Evolutionary conservation across 495 filamentous ascomycete species (phyloP).

Genomic region (Pyrenula aspistea): DNA sequence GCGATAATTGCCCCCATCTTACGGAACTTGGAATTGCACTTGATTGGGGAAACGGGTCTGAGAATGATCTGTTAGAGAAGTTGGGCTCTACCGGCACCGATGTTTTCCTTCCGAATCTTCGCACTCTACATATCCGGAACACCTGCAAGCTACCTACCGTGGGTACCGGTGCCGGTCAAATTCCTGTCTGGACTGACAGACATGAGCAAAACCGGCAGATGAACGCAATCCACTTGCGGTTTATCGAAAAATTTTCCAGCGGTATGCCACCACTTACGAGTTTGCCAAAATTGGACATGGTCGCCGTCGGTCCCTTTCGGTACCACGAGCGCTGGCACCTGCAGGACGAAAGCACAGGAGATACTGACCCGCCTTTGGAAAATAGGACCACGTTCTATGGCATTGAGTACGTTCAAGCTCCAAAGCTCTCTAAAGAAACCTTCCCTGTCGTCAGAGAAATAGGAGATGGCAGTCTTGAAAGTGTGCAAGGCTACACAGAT

Average conservation of each 20-base stretch:
- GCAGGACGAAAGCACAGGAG: background rate
- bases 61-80: background rate
- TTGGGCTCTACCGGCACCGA: background rate
- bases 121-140: background rate
- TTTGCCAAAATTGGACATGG: background rate
- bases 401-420: background rate
- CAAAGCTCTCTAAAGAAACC: background rate
- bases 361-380: background rate
- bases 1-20: background rate
- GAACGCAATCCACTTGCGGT: background rate
- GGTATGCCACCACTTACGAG: background rate
- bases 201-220: background rate
- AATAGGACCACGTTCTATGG: background rate
- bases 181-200: background rate
- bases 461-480: background rate
- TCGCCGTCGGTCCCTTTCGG: background rate
- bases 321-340: background rate
- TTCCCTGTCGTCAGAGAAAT: background rate
- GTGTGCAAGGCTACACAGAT: background rate
- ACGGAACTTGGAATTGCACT: background rate
- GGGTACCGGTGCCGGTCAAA: background rate
- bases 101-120: background rate
- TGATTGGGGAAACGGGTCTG: background rate
- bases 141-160: background rate
- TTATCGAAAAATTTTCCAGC: background rate